These are phyloP conservation scores for Plasmopara halstedii DNA, from an alignment of 352 stramenopile species.

Conservation along the genomic window DNA sequence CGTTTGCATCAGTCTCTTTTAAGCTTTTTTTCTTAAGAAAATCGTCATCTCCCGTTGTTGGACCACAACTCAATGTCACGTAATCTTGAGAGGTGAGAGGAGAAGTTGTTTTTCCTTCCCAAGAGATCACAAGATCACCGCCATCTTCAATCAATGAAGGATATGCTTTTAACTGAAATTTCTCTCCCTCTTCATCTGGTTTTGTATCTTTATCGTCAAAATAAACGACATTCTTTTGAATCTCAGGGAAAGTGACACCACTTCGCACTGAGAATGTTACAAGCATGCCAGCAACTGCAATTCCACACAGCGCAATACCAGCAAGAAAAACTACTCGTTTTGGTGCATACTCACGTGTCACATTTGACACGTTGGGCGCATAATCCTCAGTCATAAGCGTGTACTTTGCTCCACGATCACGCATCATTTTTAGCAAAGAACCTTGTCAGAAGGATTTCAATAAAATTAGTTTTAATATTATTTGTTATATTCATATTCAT, in stretches of 20 bases:
- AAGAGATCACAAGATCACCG: conserved; percentile 45
- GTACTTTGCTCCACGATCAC: conserved; percentile 14
- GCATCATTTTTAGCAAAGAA: conserved; percentile 5
- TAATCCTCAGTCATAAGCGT: conserved; percentile 14
- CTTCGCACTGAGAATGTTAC: neutral
- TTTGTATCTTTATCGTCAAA: neutral
- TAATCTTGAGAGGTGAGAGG: conserved; percentile 32
- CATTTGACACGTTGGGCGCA: conserved; percentile 1
- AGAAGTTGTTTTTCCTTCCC: conserved; percentile 8
- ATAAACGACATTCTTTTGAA: neutral
- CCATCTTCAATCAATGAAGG: conserved; percentile 36
- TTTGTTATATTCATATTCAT: no score
- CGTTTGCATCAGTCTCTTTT: conserved; percentile 17
- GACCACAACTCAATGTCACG: conserved; percentile 60
- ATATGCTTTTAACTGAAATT: conserved; percentile 29
- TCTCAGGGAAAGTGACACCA: neutral
- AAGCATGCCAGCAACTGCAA: conserved; percentile 3
- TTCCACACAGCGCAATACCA: conserved; percentile 8
- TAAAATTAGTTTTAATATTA: no score
- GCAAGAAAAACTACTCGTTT: conserved; percentile 7
- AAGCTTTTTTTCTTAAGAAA: conserved; percentile 35
- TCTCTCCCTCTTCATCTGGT: neutral
- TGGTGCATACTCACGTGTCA: neutral
- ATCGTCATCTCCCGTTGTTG: conserved; percentile 35
- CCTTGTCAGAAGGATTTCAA: neutral